Evolutionary conservation across 2,329 filamentous ascomycete species (phyloP).

Genomic region (Pestalotiopsis sp.): DNA sequence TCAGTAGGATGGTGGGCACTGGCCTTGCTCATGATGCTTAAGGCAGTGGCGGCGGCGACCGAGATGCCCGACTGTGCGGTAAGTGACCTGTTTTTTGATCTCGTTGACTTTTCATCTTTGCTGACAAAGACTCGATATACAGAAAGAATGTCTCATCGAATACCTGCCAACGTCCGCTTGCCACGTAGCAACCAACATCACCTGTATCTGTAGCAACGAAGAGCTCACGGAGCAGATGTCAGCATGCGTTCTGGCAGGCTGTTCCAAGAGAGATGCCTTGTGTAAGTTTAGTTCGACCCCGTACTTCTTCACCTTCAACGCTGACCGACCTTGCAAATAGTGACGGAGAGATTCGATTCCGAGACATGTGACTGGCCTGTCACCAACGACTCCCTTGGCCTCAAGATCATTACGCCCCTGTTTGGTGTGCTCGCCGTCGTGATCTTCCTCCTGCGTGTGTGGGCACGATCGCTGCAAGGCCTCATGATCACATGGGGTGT

Average conservation of each 20-base stretch:
- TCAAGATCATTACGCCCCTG: slow-evolving; percentile 7
- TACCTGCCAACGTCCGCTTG: slow-evolving; percentile 10
- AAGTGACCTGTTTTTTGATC: neutral
- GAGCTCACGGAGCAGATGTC: slow-evolving; percentile 8
- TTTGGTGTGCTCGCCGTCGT: slow-evolving; percentile 9
- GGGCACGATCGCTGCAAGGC: slow-evolving; percentile 6
- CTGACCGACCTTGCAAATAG: slow-evolving; percentile 1
- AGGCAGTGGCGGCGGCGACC: slow-evolving; percentile 2
- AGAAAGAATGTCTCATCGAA: slow-evolving; percentile 8
- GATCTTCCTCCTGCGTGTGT: slow-evolving; percentile 10
- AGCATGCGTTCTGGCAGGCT: neutral
- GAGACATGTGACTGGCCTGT: slow-evolving; percentile 10
- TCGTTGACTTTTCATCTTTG: neutral
- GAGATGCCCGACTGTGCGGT: slow-evolving; percentile 9
- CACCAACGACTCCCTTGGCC: slow-evolving; percentile 7
- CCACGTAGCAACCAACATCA: slow-evolving; percentile 9
- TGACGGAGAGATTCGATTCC: slow-evolving; percentile 6
- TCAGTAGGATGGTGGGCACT: slow-evolving; percentile 4
- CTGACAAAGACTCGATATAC: slow-evolving; percentile 2
- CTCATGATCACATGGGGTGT: slow-evolving; percentile 1
- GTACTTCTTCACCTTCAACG: neutral
- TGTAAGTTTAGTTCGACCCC: neutral
- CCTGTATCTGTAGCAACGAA: slow-evolving; percentile 3
- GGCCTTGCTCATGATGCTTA: neutral
- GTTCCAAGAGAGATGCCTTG: slow-evolving; percentile 4